Conservation (phyloP, 176 grass and related monocot genomes). For the Dendrocalamus sinicus region DNA sequence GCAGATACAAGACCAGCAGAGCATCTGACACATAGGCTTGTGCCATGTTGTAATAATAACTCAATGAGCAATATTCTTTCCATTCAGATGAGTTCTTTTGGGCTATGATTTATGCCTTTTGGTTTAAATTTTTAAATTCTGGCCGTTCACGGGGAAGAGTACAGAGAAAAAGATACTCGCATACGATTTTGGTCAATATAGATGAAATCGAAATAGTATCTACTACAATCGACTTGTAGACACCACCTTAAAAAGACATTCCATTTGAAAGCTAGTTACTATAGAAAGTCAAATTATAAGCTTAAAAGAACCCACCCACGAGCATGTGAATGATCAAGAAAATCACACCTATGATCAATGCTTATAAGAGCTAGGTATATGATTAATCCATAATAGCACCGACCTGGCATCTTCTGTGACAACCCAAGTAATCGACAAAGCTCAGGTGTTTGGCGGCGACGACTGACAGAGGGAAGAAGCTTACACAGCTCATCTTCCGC, state of each 20-base stretch:
- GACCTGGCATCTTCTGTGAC: slow-evolving; percentile 89
- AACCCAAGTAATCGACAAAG: slow-evolving; percentile 82
- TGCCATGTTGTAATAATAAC: neutral
- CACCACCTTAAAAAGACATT: no score
- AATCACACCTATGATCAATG: neutral
- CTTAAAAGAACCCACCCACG: no score
- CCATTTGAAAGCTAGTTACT: no score
- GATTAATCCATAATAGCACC: slow-evolving; percentile 26
- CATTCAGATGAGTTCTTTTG: no score
- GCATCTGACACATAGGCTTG: neutral
- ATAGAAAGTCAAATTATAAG: no score
- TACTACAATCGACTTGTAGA: no score
- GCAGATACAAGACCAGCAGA: neutral
- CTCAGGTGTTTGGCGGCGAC: slow-evolving; percentile 78
- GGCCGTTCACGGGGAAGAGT: no score
- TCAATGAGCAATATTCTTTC: neutral
- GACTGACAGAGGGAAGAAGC: slow-evolving; percentile 75
- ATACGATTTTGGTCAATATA: no score
- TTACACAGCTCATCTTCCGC: slow-evolving; percentile 76
- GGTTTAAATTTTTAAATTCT: no score
- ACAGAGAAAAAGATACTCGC: no score
- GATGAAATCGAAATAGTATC: no score
- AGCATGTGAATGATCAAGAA: neutral
- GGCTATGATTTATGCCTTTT: no score
- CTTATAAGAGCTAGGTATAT: neutral